Evolutionary conservation across 2,329 filamentous ascomycete species (phyloP).

Genomic region (Epichloe glyceriae): DNA sequence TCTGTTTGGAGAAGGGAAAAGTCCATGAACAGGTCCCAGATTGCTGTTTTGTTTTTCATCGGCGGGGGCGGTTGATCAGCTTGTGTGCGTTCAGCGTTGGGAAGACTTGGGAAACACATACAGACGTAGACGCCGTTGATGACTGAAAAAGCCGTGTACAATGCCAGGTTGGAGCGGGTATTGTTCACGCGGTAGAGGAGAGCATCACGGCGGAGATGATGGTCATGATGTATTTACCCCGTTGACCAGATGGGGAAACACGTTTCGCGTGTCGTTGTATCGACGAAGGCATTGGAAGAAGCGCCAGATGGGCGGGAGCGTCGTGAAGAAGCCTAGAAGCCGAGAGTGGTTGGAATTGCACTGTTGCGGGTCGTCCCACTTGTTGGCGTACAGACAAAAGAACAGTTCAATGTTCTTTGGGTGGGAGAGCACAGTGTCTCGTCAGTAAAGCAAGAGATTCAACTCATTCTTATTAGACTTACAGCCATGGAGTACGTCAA

Average conservation of each 20-base stretch:
- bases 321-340: constrained; percentile 71
- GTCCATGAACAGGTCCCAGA: constrained; percentile 96
- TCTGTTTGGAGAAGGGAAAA: constrained; percentile 79
- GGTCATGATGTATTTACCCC: constrained; percentile 82
- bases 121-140: constrained; percentile 75
- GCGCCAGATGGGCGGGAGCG: constrained; percentile 80
- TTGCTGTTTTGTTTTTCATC: constrained; percentile 28
- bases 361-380: constrained; percentile 58
- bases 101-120: constrained; percentile 16
- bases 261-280: constrained; percentile 73
- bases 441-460: not conserved
- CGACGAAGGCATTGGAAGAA: constrained; percentile 81
- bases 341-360: constrained; percentile 84
- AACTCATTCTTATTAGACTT: constrained; percentile 24
- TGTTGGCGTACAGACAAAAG: constrained; percentile 79
- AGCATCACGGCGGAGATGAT: constrained; percentile 68
- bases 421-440: not conserved
- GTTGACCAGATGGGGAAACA: constrained; percentile 88
- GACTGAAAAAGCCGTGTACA: constrained; percentile 71
- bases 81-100: not conserved
- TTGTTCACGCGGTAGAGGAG: constrained; percentile 71
- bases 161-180: constrained; percentile 40
- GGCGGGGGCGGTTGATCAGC: not conserved
- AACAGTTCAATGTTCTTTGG: constrained; percentile 75
- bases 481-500: constrained; percentile 81